Conservation (phyloP, 768 basidiomycete genomes). For the Boletus subcaerulescens region DNA sequence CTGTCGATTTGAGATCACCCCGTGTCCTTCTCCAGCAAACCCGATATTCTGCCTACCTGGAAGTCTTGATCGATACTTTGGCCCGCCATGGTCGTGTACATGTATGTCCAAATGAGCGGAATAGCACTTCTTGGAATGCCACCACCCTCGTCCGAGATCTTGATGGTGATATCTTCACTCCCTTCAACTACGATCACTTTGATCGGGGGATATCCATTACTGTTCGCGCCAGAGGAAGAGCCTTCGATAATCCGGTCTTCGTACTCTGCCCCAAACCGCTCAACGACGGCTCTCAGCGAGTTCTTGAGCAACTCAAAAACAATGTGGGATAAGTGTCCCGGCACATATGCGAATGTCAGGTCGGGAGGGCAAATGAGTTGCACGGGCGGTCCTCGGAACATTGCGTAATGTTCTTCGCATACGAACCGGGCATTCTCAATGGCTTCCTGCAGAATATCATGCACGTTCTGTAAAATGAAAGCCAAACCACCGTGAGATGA, state of each 20-base stretch:
- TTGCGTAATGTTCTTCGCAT: slow-evolving; percentile 93
- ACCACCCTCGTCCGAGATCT: slow-evolving; percentile 96
- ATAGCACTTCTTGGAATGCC: slow-evolving; percentile 82
- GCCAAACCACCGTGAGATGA: not conserved
- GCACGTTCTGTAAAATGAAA: slow-evolving; percentile 62
- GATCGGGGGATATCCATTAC: slow-evolving; percentile 22
- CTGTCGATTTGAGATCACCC: slow-evolving; percentile 23
- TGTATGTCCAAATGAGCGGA: slow-evolving; percentile 97
- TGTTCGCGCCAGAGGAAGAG: not conserved
- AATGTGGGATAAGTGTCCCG: slow-evolving; percentile 95
- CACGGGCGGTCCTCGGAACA: slow-evolving; percentile 94
- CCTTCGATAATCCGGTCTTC: slow-evolving; percentile 42
- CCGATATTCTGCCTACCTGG: slow-evolving; percentile 21
- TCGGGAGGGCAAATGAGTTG: slow-evolving; percentile 90
- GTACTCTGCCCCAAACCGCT: slow-evolving; percentile 79
- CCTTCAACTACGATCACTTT: slow-evolving; percentile 82
- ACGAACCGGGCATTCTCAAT: slow-evolving; percentile 95
- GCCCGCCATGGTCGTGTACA: slow-evolving; percentile 85
- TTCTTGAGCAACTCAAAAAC: slow-evolving; percentile 97
- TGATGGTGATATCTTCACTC: slow-evolving; percentile 98
- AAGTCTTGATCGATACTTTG: slow-evolving; percentile 76
- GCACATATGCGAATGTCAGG: slow-evolving; percentile 91
- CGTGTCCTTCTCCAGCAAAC: not conserved
- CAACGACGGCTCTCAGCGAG: slow-evolving; percentile 93
- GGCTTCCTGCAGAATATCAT: slow-evolving; percentile 94